Percentiles rank a stretch among this genome's conserved stretches.
Evolutionary conservation across 768 basidiomycete genomes (phyloP).

Genomic region (Sarcomyxa edulis): DNA sequence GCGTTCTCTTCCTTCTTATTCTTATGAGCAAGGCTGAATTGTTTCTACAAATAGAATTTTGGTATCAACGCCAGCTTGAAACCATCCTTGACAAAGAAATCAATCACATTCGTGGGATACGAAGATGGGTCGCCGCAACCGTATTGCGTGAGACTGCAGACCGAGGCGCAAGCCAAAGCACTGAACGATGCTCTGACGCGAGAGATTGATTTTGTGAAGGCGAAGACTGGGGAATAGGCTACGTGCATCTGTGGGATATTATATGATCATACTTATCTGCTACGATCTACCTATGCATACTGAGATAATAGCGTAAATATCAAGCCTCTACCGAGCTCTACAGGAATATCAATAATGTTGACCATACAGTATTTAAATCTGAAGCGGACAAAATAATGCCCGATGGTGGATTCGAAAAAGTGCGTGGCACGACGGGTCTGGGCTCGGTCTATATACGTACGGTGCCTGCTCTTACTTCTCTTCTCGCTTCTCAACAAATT

Average conservation of each 20-base stretch:
- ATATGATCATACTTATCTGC: too few species aligned
- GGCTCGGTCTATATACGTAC: too few species aligned
- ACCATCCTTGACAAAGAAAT: conserved; percentile 44
- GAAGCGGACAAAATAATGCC: too few species aligned
- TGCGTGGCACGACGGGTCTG: too few species aligned
- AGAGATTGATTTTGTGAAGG: conserved; percentile 50
- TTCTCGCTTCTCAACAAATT: background rate
- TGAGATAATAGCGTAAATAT: too few species aligned
- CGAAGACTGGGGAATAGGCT: too few species aligned
- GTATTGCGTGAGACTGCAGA: conserved; percentile 58
- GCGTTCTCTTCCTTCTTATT: conserved; percentile 21
- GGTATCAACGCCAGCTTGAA: conserved; percentile 55
- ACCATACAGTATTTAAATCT: too few species aligned
- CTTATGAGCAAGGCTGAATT: conserved; percentile 3
- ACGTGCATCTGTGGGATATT: too few species aligned
- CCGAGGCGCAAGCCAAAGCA: conserved; percentile 49
- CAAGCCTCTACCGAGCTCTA: too few species aligned
- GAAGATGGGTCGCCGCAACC: conserved; percentile 53
- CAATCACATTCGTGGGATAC: conserved; percentile 65
- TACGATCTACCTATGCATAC: too few species aligned
- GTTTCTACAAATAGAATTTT: conserved; percentile 56
- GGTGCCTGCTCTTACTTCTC: background rate
- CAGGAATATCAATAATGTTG: too few species aligned
- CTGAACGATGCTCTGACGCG: conserved; percentile 57
- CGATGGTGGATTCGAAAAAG: too few species aligned